Conservation (phyloP, 2,329 filamentous ascomycete genomes). For the Penicillium sp. region DNA sequence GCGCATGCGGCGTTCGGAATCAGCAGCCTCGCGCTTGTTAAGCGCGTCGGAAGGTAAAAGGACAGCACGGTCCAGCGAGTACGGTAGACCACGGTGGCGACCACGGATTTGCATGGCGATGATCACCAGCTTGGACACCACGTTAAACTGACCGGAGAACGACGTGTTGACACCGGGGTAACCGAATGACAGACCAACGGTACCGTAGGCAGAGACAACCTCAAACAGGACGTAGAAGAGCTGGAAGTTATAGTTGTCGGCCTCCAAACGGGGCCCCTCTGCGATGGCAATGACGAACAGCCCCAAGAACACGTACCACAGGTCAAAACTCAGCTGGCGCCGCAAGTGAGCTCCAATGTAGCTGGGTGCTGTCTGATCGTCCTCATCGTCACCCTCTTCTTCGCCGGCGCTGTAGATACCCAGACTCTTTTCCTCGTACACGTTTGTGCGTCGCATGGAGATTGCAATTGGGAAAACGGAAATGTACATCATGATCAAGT, state of each 20-base stretch:
- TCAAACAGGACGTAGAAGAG: slow-evolving; percentile 76
- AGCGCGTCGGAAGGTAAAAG: slow-evolving; percentile 65
- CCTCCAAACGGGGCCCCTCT: slow-evolving; percentile 71
- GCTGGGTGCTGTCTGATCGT: slow-evolving; percentile 63
- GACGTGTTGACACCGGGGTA: slow-evolving; percentile 73
- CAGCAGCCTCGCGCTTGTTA: slow-evolving; percentile 58
- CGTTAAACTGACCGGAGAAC: slow-evolving; percentile 77
- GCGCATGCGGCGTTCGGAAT: slow-evolving; percentile 48
- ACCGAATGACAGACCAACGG: slow-evolving; percentile 85
- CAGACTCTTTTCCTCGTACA: slow-evolving; percentile 78
- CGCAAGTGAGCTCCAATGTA: slow-evolving; percentile 92
- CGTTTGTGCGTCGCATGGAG: slow-evolving; percentile 87
- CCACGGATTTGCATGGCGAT: slow-evolving; percentile 67
- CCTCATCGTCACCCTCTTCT: slow-evolving; percentile 51
- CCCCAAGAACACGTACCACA: slow-evolving; percentile 95
- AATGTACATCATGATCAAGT: slow-evolving; percentile 99
- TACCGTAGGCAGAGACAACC: slow-evolving; percentile 87
- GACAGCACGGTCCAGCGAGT: slow-evolving; percentile 68
- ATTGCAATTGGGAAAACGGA: slow-evolving; percentile 97
- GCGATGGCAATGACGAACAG: slow-evolving; percentile 90
- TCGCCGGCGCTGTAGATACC: slow-evolving; percentile 66
- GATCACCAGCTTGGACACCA: slow-evolving; percentile 65
- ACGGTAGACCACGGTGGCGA: slow-evolving; percentile 63
- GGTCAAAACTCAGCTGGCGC: slow-evolving; percentile 88
- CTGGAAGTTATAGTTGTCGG: slow-evolving; percentile 59